Conservation (phyloP, 805 yeast genomes). For the Wickerhamiella azymoides region DNA sequence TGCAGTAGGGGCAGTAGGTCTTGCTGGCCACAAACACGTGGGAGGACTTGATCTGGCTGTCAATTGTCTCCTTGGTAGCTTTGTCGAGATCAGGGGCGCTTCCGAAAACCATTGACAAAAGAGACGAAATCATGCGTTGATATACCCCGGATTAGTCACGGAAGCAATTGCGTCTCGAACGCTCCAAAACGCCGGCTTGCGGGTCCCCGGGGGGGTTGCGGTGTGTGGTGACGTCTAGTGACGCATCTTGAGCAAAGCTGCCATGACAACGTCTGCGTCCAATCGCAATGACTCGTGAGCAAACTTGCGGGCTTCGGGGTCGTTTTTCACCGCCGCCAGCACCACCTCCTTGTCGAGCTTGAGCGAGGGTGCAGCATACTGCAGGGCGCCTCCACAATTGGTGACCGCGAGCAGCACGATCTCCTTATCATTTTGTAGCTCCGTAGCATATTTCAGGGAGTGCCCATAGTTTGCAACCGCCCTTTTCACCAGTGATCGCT, state of each 20-base stretch:
- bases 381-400: conserved; percentile 1
- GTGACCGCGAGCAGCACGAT: conserved; percentile 2
- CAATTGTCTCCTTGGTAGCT: conserved; percentile 27
- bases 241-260: conserved; percentile 1
- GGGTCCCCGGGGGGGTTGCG: too few relatives aligned
- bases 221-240: too few relatives aligned
- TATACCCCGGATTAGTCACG: background rate
- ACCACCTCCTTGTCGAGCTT: conserved; percentile 3
- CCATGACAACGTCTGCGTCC: conserved; percentile 1
- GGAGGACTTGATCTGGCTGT: conserved; percentile 47
- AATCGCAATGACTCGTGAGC: background rate
- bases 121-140: background rate
- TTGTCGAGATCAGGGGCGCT: background rate
- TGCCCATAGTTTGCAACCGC: conserved; percentile 1
- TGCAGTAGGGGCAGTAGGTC: conserved; percentile 53
- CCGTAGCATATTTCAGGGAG: conserved; percentile 3
- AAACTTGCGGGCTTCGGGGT: background rate
- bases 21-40: conserved; percentile 74
- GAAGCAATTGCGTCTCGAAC: background rate
- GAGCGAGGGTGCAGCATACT: background rate
- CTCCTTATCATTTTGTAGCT: background rate
- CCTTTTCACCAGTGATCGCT: background rate
- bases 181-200: too few relatives aligned
- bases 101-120: background rate
- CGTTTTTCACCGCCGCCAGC: conserved; percentile 1